These are phyloP conservation scores for Podaxis sp. DNA, from an alignment of 768 basidiomycete species.

Conservation along the genomic window DNA sequence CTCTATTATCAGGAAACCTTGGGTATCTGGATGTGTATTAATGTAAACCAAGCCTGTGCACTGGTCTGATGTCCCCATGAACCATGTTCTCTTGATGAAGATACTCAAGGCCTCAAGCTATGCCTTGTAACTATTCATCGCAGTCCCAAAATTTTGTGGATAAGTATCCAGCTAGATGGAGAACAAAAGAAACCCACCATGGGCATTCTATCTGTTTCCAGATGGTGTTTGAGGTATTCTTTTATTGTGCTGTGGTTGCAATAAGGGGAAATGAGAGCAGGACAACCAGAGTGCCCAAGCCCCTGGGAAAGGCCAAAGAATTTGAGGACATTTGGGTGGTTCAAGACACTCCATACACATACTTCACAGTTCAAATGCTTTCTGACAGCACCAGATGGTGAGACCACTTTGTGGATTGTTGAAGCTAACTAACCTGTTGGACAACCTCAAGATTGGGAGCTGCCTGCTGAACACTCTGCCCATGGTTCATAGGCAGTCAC, in stretches of 20 bases:
- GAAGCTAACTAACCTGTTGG: not conserved
- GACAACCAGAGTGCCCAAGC: not conserved
- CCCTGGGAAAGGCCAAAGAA: not conserved
- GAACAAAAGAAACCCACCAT: not conserved
- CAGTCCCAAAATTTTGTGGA: too few species aligned
- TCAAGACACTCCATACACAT: not conserved
- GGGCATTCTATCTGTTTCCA: not conserved
- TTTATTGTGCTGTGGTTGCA: not conserved
- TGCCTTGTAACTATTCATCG: not conserved
- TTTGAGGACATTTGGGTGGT: not conserved
- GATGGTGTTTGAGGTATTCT: not conserved
- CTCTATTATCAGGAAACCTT: not conserved
- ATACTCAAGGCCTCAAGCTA: not conserved
- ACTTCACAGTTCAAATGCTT: not conserved
- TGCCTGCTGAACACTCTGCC: not conserved
- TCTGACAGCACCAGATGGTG: not conserved
- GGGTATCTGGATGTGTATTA: not conserved
- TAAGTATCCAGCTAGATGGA: not conserved
- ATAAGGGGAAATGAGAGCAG: not conserved
- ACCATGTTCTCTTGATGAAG: too few species aligned
- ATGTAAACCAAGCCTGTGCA: not conserved
- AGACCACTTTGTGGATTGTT: not conserved
- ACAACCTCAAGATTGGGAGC: not conserved
- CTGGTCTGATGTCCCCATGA: not conserved
- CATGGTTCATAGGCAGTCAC: not conserved